Base-by-base conservation (phyloP, 306 rosid genomes). In the Trifolium repens region DNA sequence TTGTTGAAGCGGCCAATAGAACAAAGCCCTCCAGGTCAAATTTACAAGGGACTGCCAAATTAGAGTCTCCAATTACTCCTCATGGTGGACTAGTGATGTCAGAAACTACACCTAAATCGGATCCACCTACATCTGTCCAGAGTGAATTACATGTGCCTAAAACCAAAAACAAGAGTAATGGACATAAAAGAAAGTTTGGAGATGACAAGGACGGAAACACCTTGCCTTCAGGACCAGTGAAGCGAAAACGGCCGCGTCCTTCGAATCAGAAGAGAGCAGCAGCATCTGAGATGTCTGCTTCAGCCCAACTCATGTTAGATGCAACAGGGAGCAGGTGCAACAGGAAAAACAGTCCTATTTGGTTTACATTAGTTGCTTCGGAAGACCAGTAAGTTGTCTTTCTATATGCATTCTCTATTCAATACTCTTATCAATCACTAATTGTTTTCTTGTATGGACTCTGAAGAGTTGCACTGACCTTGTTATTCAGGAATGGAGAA, bases 1-100 rank as follows among this genome's bases (percentile, higher is more conserved):
- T 94, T 40, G 96, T 94, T 57, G 99, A 94, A 85, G 97, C 93
- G 55, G 99, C 99, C 60, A 94, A 94, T 80, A 83, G 99, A 79
- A 94, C 99, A 53, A 94, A 92, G 86, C 88, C 93, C 46, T 92
- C 92, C 5, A 94, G 89, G 83, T 81, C 80, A 60, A 86, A 79
- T 83, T 87, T 86, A 57, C 96, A 81, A 69, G 96, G 86, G 79
- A 55, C 22, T 79, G 70, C 89, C 83, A 94, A 89, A 84, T 81
- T 65, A 39, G 96, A 90, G 71, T 84, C 87, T 35, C 81, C 73
- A 6, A 59, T 71, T 73, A 79, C 87, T 82, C 79, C 82, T 63
- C 87, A 37, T 44, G 82, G 75, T 66, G 94, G 87, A 61, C 32
- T 66, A 16, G 75, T 69, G 75, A 83, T 75, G 72, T 72, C 83